Evolutionary conservation across 441 rosid species (phyloP).

Genomic region (Aquilaria agallochum): DNA sequence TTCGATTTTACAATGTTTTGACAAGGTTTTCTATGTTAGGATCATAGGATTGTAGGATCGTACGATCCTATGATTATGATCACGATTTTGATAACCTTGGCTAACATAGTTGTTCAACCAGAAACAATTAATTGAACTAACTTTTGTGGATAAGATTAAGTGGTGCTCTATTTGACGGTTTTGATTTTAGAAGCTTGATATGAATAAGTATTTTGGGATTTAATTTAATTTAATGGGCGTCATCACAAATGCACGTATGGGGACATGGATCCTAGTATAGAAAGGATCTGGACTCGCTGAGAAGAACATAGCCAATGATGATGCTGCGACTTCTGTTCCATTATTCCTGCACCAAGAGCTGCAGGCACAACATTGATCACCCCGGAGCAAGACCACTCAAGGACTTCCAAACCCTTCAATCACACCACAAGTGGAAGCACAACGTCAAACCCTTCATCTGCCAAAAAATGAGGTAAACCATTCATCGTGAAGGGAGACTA

Average conservation of each 20-base stretch:
- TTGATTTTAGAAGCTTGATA: no score
- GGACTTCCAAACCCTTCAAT: constrained; percentile 71
- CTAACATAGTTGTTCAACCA: no score
- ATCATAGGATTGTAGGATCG: no score
- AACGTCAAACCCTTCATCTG: constrained; percentile 62
- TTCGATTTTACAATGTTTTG: no score
- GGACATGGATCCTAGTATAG: constrained; percentile 75
- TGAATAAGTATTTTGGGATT: no score
- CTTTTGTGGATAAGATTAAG: no score
- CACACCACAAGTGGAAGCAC: constrained; percentile 73
- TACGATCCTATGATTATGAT: no score
- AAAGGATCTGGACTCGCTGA: constrained; percentile 61
- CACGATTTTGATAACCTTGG: no score
- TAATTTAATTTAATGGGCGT: no score
- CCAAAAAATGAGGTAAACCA: constrained; percentile 53
- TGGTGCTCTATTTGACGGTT: no score
- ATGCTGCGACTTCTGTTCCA: constrained; percentile 64
- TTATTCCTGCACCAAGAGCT: constrained; percentile 52
- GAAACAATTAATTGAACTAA: no score
- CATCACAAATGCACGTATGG: constrained; percentile 70
- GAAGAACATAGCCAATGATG: constrained; percentile 58
- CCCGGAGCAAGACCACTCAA: constrained; percentile 63
- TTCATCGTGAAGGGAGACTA: constrained; percentile 74
- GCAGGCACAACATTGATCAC: constrained; percentile 66
- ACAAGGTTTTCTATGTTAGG: no score